Evolutionary conservation across 2,329 filamentous ascomycete species (phyloP).

Genomic region (Fusarium humuli): DNA sequence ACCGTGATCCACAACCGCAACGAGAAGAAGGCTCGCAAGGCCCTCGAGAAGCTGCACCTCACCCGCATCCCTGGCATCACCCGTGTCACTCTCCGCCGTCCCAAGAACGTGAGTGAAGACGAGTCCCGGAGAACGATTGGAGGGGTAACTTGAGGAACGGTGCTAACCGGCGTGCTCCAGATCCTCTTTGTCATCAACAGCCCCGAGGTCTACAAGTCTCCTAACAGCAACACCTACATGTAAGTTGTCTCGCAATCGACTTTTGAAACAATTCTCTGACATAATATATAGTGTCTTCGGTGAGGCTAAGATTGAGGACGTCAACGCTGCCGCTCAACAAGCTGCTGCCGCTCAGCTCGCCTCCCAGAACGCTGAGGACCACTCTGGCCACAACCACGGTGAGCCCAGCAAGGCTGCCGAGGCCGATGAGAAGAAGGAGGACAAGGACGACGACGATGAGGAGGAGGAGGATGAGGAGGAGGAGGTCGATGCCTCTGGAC

Average conservation of each 20-base stretch:
- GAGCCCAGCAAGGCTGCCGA: conserved; percentile 73
- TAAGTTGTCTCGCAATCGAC: conserved; percentile 63
- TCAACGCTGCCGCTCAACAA: conserved; percentile 97
- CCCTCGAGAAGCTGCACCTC: conserved; percentile 97
- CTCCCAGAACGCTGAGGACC: conserved; percentile 72
- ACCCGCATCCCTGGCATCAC: conserved; percentile 98
- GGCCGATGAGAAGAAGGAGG: conserved; percentile 76
- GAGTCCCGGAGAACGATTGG: neutral
- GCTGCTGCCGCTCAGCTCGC: conserved; percentile 96
- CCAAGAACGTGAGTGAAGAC: conserved; percentile 89
- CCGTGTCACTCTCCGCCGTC: conserved; percentile 95
- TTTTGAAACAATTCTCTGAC: neutral
- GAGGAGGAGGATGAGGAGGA: conserved; percentile 93
- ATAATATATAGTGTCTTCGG: conserved; percentile 85
- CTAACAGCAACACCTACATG: conserved; percentile 99
- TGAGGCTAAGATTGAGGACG: conserved; percentile 99
- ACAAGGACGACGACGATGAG: conserved; percentile 83
- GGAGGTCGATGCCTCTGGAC: conserved; percentile 92
- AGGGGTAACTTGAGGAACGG: conserved; percentile 24
- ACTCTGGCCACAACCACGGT: conserved; percentile 78
- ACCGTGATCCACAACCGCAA: conserved; percentile 96
- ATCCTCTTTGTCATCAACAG: conserved; percentile 99
- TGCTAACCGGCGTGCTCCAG: conserved; percentile 60
- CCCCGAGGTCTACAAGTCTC: conserved; percentile 99
- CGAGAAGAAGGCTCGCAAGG: conserved; percentile 99